Evolutionary conservation across 1,139 yeast species (phyloP), one percentile per base, ranked within the genome.

Genomic region (Komagataea norvegica): DNA sequence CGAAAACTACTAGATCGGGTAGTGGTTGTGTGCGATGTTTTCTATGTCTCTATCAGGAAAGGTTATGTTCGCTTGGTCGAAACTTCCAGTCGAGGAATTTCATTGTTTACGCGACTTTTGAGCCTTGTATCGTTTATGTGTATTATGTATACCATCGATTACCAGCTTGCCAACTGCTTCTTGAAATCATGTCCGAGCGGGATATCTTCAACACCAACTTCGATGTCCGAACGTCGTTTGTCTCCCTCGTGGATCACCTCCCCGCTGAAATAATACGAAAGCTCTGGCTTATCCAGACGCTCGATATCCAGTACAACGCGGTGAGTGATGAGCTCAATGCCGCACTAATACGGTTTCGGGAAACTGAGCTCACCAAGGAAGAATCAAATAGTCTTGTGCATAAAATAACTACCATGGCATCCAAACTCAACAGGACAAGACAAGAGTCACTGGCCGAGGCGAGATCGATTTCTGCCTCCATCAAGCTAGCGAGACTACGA

Each of bases 221-320:
- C n/a, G 57, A 52, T 18, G 52, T 50, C 8, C 36, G 57, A 33
- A 46, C 54, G 1, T 43, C 56, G 3, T 54, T 51, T 27, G 49
- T 54, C 7, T 51, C 57, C 20, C 51, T 61, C 1, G 53, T 71
- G 43, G 77, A 72, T 45, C 77, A 71, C 46, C 51, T 71, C 16
- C 76, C 76, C 0, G 67, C 74, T 38, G 76, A 71, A 39, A 51
- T 71, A 13, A 65, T 68, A 6, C 53, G 76, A 25, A 64, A 70
- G 22, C 48, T 71, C 25, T 71, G 77, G 76, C 46, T 68, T 7
- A 56, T 68, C 5, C 76, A 70, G 44, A 57, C 64, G 5, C 50
- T 71, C 18, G 64, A 66, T 37, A 41, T 62, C 10, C 49, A 55
- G 24, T 54, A 56, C 19, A 55, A 44, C 18, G 42, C 48, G 18